Evolutionary conservation across 1,284 basidiomycete species (phyloP).

Genomic region (Somion occarium): DNA sequence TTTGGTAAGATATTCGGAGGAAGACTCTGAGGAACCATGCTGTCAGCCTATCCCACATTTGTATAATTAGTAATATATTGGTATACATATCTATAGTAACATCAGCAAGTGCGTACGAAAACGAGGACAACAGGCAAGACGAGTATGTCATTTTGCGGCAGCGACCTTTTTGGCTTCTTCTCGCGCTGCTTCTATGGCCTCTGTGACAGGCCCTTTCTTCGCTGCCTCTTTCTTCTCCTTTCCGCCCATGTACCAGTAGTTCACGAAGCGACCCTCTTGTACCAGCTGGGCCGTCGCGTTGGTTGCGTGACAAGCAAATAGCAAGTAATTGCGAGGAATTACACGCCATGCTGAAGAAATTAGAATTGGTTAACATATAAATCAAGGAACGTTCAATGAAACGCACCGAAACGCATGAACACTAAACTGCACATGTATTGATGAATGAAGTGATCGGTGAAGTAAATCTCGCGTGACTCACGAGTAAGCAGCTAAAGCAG

Average conservation of each 20-base stretch:
- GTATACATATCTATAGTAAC: slow-evolving; percentile 5
- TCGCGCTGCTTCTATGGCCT: slow-evolving; percentile 41
- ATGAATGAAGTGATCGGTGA: slow-evolving; percentile 2
- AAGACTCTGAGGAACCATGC: neutral
- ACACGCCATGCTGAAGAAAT: slow-evolving; percentile 78
- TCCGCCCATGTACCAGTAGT: slow-evolving; percentile 86
- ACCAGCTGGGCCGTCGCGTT: slow-evolving; percentile 84
- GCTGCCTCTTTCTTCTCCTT: slow-evolving; percentile 53
- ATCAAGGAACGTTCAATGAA: neutral
- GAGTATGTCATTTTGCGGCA: slow-evolving; percentile 19
- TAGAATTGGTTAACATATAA: neutral
- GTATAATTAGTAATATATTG: neutral
- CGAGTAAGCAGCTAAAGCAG: slow-evolving; percentile 88
- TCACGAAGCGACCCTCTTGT: slow-evolving; percentile 81
- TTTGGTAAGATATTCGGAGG: slow-evolving; percentile 63
- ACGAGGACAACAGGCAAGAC: neutral
- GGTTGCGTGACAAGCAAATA: slow-evolving; percentile 90
- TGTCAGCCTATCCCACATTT: neutral
- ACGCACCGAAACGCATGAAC: slow-evolving; percentile 90
- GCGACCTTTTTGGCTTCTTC: slow-evolving; percentile 37
- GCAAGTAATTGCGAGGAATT: slow-evolving; percentile 89
- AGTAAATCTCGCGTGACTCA: slow-evolving; percentile 40
- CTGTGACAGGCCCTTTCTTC: slow-evolving; percentile 35
- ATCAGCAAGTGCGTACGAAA: neutral
- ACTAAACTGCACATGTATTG: slow-evolving; percentile 56